Evolutionary conservation across 768 basidiomycete species (phyloP), one percentile per base, ranked within the genome.

Genomic region (Polyporus arcularius): DNA sequence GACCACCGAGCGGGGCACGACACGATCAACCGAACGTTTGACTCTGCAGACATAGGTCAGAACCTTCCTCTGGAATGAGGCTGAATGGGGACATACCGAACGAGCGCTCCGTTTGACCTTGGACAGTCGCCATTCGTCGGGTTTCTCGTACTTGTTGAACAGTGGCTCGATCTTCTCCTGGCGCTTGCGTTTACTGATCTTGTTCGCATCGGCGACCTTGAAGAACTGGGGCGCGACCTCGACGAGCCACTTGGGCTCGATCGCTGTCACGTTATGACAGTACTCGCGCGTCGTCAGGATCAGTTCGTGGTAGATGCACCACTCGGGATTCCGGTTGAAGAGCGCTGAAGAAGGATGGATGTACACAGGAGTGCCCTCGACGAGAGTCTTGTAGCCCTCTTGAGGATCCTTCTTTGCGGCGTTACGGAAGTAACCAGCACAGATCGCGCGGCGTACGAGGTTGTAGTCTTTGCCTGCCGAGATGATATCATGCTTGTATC

Each of bases 181-280:
- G 74, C 83, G 87, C 82, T 97, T 98, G 66, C 94, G 85, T 75
- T 96, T 96, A 71, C 92, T 95, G 77, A 98, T 96, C 76, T 97
- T 98, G 78, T 95, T 96, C 55, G 86, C 91, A 74, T 98, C 97
- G 2, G 96, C 95, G 46, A 99, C 94, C 75, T 92, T 93, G 89
- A 98, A 99, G 82, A 97, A 98, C 61, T 96, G 94, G 1, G 97
- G 96, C 7, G 96, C 97, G 26, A 96, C 95, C 70, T 99, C 96
- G 16, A 95, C 92, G 8, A 98, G 85, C 97, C 96, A 99, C 73
- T 97, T 97, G 4, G 97, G 96, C 72, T 99, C 97, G 61, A 99
- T 84, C 0, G 94, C 92, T 0, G 94, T 96, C 46, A 98, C 94
- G 56, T 92, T 94, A 68, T 92, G 89, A 72, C 89, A 92, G 71